phyloP scores from a whole-genome alignment of 192 early-diverging fungal species.

The Chytriomyces sp. region DNA sequence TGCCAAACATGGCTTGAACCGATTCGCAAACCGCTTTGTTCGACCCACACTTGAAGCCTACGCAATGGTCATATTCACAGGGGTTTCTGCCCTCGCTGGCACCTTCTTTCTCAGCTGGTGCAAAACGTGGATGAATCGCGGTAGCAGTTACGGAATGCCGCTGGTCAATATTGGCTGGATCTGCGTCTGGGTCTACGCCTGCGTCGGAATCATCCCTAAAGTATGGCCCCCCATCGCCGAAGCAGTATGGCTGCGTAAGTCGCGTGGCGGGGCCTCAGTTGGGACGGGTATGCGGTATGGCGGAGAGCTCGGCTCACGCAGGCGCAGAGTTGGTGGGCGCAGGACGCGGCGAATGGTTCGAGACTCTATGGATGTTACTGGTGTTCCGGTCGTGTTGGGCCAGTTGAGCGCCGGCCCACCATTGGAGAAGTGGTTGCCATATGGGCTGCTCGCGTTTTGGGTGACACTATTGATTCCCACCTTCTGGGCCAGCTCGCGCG shows the following conservation, averaged over 20 bases:
- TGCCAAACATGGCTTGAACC: constrained; percentile 9
- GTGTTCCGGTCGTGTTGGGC: not conserved
- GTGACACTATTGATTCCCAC: constrained; percentile 22
- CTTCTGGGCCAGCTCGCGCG: not conserved
- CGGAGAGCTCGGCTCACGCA: not conserved
- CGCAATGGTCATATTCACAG: constrained; percentile 8
- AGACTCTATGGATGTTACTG: not conserved
- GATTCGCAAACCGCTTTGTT: constrained; percentile 18
- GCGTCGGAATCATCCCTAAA: constrained; percentile 27
- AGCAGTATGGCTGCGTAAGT: constrained; percentile 14
- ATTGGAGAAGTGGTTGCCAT: constrained; percentile 36
- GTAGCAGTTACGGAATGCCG: constrained; percentile 45
- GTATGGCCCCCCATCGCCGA: constrained; percentile 42
- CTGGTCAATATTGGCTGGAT: constrained; percentile 40
- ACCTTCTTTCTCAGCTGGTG: constrained; percentile 23
- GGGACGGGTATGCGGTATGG: not conserved
- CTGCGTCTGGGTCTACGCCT: constrained; percentile 11
- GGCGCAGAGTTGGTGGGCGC: not conserved
- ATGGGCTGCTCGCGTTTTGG: constrained; percentile 37
- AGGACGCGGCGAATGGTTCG: not conserved
- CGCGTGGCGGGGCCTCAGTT: constrained; percentile 4
- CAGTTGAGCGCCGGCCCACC: constrained; percentile 11
- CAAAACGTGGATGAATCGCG: constrained; percentile 39
- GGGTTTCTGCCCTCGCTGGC: not conserved
- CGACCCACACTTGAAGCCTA: constrained; percentile 39